Evolutionary conservation across 805 yeast species (phyloP).

Genomic region (Ogataea siamensis): DNA sequence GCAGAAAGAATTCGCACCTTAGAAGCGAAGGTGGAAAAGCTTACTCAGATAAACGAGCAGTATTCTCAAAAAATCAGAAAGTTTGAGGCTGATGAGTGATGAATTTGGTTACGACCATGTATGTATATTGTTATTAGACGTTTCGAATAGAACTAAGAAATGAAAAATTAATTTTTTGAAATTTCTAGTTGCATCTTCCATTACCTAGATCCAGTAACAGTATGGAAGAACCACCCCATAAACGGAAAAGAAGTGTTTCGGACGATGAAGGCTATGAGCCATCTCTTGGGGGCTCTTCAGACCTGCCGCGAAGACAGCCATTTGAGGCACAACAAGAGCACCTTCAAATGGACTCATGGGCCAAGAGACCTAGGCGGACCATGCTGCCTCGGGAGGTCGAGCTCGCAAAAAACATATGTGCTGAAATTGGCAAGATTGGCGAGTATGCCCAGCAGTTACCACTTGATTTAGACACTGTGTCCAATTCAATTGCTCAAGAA

Average conservation of each 20-base stretch:
- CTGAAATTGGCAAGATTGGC: slow-evolving; percentile 56
- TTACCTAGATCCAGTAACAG: not conserved
- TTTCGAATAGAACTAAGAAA: not conserved
- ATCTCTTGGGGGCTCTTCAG: slow-evolving; percentile 7
- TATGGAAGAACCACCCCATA: slow-evolving; percentile 16
- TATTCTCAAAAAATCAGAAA: not conserved
- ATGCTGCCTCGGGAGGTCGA: slow-evolving; percentile 26
- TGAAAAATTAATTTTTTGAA: slow-evolving; percentile 1
- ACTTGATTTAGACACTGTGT: slow-evolving; percentile 60
- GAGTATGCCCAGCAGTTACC: slow-evolving; percentile 40
- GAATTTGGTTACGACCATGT: slow-evolving; percentile 4
- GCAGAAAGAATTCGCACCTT: slow-evolving; percentile 26
- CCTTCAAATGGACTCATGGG: slow-evolving; percentile 3
- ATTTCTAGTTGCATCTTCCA: not conserved
- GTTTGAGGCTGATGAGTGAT: not conserved
- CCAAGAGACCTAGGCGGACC: slow-evolving; percentile 18
- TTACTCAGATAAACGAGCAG: slow-evolving; percentile 16
- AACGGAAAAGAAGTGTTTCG: slow-evolving; percentile 20
- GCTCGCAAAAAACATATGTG: slow-evolving; percentile 46
- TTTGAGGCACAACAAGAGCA: not conserved
- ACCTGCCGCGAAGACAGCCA: not conserved
- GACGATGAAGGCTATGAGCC: slow-evolving; percentile 24
- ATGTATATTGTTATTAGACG: not conserved
- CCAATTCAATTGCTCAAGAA: slow-evolving; percentile 63
- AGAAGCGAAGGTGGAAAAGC: slow-evolving; percentile 24